Evolutionary conservation across 371 early-diverging fungal genomes (phyloP).

Genomic region (Mortierella sp.): DNA sequence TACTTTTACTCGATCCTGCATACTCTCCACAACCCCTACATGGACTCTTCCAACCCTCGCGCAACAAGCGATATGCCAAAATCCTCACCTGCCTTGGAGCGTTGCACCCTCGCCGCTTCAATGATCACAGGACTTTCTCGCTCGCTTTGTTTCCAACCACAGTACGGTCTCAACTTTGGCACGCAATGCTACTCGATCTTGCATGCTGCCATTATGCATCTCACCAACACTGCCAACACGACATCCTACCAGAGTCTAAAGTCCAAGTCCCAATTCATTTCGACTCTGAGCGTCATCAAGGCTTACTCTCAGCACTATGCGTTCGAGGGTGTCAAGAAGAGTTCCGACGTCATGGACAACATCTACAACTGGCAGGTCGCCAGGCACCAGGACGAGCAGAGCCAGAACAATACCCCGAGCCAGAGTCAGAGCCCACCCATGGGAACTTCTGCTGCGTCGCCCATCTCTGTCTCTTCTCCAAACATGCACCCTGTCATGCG

Average conservation of each 20-base stretch:
- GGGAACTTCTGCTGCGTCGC: conserved; percentile 21
- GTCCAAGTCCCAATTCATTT: conserved; percentile 57
- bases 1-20: conserved; percentile 53
- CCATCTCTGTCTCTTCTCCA: conserved; percentile 40
- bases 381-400: conserved; percentile 50
- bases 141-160: conserved; percentile 56
- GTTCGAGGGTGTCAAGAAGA: conserved; percentile 58
- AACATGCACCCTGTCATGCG: conserved; percentile 30
- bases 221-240: conserved; percentile 57
- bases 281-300: conserved; percentile 56
- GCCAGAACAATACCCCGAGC: conserved; percentile 22
- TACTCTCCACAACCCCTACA: conserved; percentile 54
- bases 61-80: conserved; percentile 55
- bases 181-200: conserved; percentile 56
- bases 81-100: conserved; percentile 46
- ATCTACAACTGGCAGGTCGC: conserved; percentile 59
- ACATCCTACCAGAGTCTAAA: conserved; percentile 56
- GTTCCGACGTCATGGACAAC: conserved; percentile 56
- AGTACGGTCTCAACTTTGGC: conserved; percentile 56
- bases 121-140: conserved; percentile 55
- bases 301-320: conserved; percentile 57
- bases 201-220: conserved; percentile 56
- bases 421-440: conserved; percentile 42
- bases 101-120: conserved; percentile 54
- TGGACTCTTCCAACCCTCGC: conserved; percentile 58